Base-by-base conservation (phyloP, 441 rosid genomes). In the Pelargonium fulgidum region DNA sequence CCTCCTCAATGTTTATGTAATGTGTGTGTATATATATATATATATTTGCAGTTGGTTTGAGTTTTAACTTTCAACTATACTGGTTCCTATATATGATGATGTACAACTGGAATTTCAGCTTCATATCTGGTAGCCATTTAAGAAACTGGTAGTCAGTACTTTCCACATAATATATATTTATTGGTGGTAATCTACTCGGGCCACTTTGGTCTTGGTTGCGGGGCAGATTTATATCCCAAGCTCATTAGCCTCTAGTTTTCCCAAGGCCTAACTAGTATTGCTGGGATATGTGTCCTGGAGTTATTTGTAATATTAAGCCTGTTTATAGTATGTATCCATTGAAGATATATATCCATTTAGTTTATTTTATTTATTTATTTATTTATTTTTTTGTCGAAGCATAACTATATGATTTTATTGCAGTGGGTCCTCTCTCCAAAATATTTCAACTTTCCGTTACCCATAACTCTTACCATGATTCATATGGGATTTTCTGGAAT, bases 391-490 rank as follows among this genome's bases (percentile, higher is more conserved):
- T 54, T 41, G 12, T 65, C 62, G 58, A 61, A 68, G 66, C 26
- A 22, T 70, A 64, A 41, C 70, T 65, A 19, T 59, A 13, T 66
- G 6, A 39, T 75, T 75, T 76, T 12, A 14, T 82, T 85, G 89
- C 92, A 91, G 97, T 93, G 99, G 99, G 96, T 93, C 69, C 87
- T 93, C 63, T 93, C 99, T 45, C 97, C 97, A 13, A 93, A 87
- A 62, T 90, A 95, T 83, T 95, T 95, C 88, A 82, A 88, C 74
- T 95, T 90, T 68, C 97, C 99, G 4, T 79, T 90, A 44, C 99
- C 98, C 65, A 94, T 94, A 67, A 86, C 98, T 7, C 89, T 95
- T 68, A 92, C 98, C 26, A 95, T 95, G 99, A 95, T 95, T 78
- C 99, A 92, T 78, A 95, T 92, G 99, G 96, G 90, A 13, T 95